Evolutionary conservation across 1,139 yeast genomes (phyloP), one percentile per base, ranked within the genome.

Genomic region (Entelexis paramagnoliae): DNA sequence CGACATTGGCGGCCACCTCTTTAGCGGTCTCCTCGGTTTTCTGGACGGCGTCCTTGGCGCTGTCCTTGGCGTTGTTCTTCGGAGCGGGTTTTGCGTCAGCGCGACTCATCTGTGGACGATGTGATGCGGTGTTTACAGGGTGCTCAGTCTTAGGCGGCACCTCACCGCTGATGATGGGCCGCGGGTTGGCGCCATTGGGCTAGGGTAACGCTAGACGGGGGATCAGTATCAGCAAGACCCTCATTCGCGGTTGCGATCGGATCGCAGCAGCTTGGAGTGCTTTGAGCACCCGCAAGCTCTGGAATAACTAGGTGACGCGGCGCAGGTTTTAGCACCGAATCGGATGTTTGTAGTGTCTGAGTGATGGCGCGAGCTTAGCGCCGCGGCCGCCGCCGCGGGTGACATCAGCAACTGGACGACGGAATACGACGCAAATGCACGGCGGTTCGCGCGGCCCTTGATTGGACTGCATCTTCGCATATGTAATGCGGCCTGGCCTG

Each of bases 1-100:
- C 57, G 2, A 52, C 56, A n/a, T 35, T 22, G 52, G 46, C 39
- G 32, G 49, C 49, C n/a, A 51, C 45, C 42, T 34, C 32, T 24
- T 44, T 17, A 11, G 19, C 40, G 20, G 19, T 20, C 28, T 40
- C 33, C 24, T 32, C 35, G 13, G 39, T 48, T 14, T 49, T 28
- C 19, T 49, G 40, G 17, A 40, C 40, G 20, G 47, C 45, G 22
- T 46, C 33, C 28, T 43, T 35, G 19, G 26, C 51, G 38, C 26
- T 28, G 35, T n/a, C 17, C 16, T 19, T 20, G 13, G 36, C 46
- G 14, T 13, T n/a, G 28, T 29, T 13, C 32, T 32, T 32, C 4
- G 14, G 8, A 4, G 28, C 11, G 5, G 41, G 10, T 11, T 36
- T 36, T 8, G 41, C 28, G 16, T 36, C 41, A 9, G 41, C 8